Conservation (phyloP, 257 asterid genomes). For the Vinca minor region DNA sequence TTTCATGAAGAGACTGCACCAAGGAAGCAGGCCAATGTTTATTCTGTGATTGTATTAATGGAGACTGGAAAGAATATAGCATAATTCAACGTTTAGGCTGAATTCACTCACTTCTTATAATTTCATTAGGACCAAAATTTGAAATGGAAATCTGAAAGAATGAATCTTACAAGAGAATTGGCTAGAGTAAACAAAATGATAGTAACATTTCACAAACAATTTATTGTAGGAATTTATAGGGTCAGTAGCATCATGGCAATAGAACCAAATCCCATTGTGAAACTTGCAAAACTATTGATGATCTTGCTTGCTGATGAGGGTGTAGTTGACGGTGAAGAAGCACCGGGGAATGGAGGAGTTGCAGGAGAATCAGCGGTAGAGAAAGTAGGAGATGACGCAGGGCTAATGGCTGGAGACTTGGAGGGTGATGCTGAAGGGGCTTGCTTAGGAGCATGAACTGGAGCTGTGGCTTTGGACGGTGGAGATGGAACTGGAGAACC, state of each 20-base stretch:
- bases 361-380: constrained; percentile 21
- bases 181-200: not conserved
- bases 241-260: not conserved
- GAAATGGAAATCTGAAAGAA: not conserved
- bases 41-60: too few relatives aligned
- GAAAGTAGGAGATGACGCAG: constrained; percentile 18
- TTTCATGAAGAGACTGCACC: not conserved
- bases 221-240: not conserved
- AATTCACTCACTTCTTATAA: not conserved
- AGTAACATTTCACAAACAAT: not conserved
- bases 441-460: constrained; percentile 15
- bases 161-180: constrained; percentile 1
- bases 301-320: constrained; percentile 11
- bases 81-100: not conserved
- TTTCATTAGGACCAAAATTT: constrained; percentile 4
- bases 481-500: constrained; percentile 26
- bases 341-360: constrained; percentile 18
- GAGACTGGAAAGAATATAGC: not conserved
- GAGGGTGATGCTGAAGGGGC: constrained; percentile 5
- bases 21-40: not conserved
- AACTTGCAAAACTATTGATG: not conserved
- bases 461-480: constrained; percentile 21
- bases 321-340: constrained; percentile 18
- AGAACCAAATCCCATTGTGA: not conserved
- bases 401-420: constrained; percentile 15